Percentiles rank a stretch among this genome's conserved stretches.
Conservation (phyloP, 1,284 basidiomycete genomes). For the Sporisorium exsertum region DNA sequence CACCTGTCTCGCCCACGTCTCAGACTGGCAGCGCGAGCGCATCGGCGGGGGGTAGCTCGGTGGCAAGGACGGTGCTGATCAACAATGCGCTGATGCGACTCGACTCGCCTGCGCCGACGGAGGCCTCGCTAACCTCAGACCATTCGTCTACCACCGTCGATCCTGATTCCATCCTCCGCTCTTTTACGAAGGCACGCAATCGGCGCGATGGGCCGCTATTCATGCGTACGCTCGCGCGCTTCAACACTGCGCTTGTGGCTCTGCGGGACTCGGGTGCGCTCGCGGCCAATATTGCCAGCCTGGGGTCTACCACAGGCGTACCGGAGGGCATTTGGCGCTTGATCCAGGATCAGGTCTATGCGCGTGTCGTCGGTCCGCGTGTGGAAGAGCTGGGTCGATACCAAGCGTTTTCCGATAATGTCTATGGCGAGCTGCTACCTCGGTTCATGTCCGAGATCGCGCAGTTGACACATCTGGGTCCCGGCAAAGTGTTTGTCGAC, state of each 20-base stretch:
- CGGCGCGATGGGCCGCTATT: conserved; percentile 72
- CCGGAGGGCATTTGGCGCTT: conserved; percentile 71
- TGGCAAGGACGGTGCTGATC: conserved; percentile 28
- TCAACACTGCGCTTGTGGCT: conserved; percentile 71
- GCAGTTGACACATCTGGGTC: conserved; percentile 66
- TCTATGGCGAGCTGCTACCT: conserved; percentile 71
- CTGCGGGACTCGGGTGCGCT: conserved; percentile 70
- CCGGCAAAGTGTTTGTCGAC: conserved; percentile 71
- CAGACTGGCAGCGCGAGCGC: conserved; percentile 7
- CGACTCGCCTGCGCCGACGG: conserved; percentile 28
- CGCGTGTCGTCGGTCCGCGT: conserved; percentile 73
- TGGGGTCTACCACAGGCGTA: conserved; percentile 61
- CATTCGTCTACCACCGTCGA: conserved; percentile 17
- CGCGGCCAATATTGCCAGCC: conserved; percentile 56
- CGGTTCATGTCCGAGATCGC: conserved; percentile 70
- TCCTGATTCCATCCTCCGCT: conserved; percentile 71
- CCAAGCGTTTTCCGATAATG: conserved; percentile 69
- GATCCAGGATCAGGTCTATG: conserved; percentile 73
- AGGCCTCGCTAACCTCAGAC: conserved; percentile 31
- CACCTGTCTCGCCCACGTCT: conserved; percentile 37
- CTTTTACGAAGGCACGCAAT: conserved; percentile 72
- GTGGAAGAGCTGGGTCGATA: conserved; percentile 72
- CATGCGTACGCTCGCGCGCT: conserved; percentile 71
- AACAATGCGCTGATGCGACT: conserved; percentile 22
- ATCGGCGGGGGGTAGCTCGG: conserved; percentile 5